phyloP scores from a whole-genome alignment of 306 rosid genomes.

The Vicia sativa region DNA sequence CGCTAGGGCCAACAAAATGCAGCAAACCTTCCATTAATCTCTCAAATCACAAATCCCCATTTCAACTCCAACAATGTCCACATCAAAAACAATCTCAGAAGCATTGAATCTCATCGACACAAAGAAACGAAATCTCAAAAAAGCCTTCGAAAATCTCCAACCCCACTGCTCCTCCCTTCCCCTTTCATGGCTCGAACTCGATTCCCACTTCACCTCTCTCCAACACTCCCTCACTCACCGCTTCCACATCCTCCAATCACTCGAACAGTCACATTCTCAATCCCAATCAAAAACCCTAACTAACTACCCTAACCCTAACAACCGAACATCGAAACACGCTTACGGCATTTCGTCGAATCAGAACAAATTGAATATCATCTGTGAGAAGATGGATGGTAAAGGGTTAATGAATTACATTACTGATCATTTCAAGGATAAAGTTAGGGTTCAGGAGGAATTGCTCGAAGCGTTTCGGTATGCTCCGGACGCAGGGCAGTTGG shows the following conservation, averaged over 20 bases:
- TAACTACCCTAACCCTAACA: background rate
- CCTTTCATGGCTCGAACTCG: slow-evolving; percentile 69
- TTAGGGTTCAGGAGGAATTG: slow-evolving; percentile 53
- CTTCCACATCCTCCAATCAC: slow-evolving; percentile 56
- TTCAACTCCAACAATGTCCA: slow-evolving; percentile 36
- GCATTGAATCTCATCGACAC: slow-evolving; percentile 58
- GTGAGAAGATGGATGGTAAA: slow-evolving; percentile 65
- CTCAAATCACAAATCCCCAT: too few relatives aligned
- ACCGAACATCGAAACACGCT: background rate
- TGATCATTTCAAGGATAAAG: slow-evolving; percentile 40
- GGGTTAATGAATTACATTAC: slow-evolving; percentile 61
- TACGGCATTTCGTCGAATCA: slow-evolving; percentile 11
- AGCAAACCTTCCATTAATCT: background rate
- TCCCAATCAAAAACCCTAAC: slow-evolving; percentile 27
- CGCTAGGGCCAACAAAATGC: background rate
- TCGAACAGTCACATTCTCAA: slow-evolving; percentile 40
- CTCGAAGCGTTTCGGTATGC: slow-evolving; percentile 51
- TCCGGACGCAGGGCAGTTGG: slow-evolving; percentile 54
- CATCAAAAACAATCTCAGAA: slow-evolving; percentile 53
- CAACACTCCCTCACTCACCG: slow-evolving; percentile 54
- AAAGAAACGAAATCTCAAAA: slow-evolving; percentile 62
- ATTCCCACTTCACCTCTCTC: slow-evolving; percentile 59
- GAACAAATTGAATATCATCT: slow-evolving; percentile 44
- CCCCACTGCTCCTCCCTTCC: slow-evolving; percentile 49
- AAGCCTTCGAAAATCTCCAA: slow-evolving; percentile 72